Percentiles rank a stretch among this genome's conserved stretches.
Conservation (phyloP, 495 filamentous ascomycete genomes). For the Aspergillus carlsbadensis region DNA sequence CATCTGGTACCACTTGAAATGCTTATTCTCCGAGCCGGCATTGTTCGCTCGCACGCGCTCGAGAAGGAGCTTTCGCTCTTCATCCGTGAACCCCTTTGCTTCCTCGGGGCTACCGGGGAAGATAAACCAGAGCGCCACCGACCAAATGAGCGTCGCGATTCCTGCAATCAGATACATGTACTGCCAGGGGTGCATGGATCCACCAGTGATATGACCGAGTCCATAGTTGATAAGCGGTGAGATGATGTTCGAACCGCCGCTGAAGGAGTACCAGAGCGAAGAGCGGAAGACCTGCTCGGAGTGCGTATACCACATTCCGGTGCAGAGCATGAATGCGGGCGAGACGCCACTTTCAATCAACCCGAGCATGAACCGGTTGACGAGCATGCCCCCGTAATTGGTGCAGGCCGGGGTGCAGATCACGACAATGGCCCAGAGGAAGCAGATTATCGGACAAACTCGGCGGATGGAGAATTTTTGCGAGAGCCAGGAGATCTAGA, state of each 20-base stretch:
- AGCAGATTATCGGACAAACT: slow-evolving; percentile 13
- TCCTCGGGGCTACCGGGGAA: slow-evolving; percentile 5
- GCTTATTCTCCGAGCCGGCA: slow-evolving; percentile 3
- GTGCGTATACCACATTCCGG: slow-evolving; percentile 15
- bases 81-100: slow-evolving; percentile 3
- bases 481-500: slow-evolving; percentile 11
- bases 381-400: slow-evolving; percentile 11
- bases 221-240: slow-evolving; percentile 15
- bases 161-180: slow-evolving; percentile 12
- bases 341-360: slow-evolving; percentile 13
- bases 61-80: slow-evolving; percentile 3
- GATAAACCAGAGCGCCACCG: background rate
- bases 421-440: slow-evolving; percentile 11
- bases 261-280: slow-evolving; percentile 14
- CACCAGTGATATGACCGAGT: slow-evolving; percentile 9
- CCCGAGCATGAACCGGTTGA: slow-evolving; percentile 14
- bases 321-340: slow-evolving; percentile 16
- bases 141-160: background rate
- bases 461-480: slow-evolving; percentile 14
- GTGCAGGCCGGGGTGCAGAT: slow-evolving; percentile 12
- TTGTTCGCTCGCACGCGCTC: slow-evolving; percentile 10
- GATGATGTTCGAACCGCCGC: slow-evolving; percentile 12
- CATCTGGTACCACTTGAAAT: slow-evolving; percentile 11
- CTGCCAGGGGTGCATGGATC: background rate
- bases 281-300: slow-evolving; percentile 16